These are phyloP conservation scores for Candolleomyces aberdarensis DNA, from an alignment of 768 basidiomycete species.

Conservation along the genomic window DNA sequence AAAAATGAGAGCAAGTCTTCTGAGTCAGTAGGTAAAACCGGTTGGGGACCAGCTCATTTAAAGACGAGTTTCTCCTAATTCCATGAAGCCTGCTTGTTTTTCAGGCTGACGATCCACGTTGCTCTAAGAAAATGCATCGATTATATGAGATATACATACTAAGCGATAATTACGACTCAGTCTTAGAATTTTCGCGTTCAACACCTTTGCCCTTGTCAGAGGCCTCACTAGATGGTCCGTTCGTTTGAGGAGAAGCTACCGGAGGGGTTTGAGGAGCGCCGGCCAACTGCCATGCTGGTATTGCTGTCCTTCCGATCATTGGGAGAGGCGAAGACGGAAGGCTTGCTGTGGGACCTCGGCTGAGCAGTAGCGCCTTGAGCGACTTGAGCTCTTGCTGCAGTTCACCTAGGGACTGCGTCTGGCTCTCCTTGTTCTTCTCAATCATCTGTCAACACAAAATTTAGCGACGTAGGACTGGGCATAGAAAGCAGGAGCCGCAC, in stretches of 20 bases:
- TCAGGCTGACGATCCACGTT: no score
- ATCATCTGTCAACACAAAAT: slow-evolving; percentile 67
- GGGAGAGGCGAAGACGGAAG: slow-evolving; percentile 52
- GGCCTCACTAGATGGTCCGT: neutral
- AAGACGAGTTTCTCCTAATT: no score
- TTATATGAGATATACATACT: no score
- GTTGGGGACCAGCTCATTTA: no score
- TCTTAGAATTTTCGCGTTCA: neutral
- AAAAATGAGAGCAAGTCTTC: no score
- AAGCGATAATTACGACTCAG: neutral
- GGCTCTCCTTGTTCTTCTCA: slow-evolving; percentile 85
- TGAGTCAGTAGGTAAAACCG: no score
- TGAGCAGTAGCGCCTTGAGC: slow-evolving; percentile 83
- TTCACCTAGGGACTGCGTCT: slow-evolving; percentile 79
- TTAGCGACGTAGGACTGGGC: neutral
- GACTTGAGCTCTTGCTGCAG: slow-evolving; percentile 94
- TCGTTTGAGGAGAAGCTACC: neutral
- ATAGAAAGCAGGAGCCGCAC: slow-evolving; percentile 12
- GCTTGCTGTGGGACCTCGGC: slow-evolving; percentile 55
- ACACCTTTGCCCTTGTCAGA: neutral
- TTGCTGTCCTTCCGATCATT: slow-evolving; percentile 59
- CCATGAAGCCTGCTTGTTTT: no score
- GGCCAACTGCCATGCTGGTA: slow-evolving; percentile 91
- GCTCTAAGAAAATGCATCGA: no score
- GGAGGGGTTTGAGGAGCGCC: slow-evolving; percentile 24